Base-by-base conservation (phyloP, 2,329 filamentous ascomycete species). In the Verticillium longisporum region DNA sequence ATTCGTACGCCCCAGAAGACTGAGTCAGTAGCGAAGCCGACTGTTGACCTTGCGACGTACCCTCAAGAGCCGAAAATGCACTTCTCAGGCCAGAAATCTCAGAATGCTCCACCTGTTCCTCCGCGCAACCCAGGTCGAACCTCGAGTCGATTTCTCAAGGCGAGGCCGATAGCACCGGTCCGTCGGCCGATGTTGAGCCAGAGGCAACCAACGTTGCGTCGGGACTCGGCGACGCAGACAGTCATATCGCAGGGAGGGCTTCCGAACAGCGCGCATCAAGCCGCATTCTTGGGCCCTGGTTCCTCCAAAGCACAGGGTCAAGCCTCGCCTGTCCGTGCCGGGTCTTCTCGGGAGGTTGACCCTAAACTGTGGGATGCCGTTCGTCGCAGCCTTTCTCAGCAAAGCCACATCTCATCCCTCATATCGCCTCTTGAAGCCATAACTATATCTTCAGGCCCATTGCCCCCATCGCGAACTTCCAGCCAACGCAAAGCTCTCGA, bases 401-500 rank as follows among this genome's bases (percentile, higher is more conserved):
- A 66, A 21, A 62, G 62, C 11, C 65, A 60, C 18, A 53, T 65
- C 13, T 65, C 64, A 13, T 59, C 58, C 6, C 14, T 66, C 53
- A 58, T 56, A 15, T 65, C 63, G 9, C 59, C 63, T 6, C 59
- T 62, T 3, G 58, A 59, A 31, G 58, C 53, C 11, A 34, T 59
- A 9, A 38, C 45, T 13, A 18, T 59, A 21, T 60, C 61, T 11
- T 37, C 60, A 14, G 59, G 45, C 26, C 59, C 57, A 4, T 41
- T 56, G 13, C 62, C 59, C 7, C 61, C 61, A 11, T 79, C 80
- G n/a, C 75, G 76, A 57, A 76, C 74, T 36, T 76, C 77, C 33
- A 81, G 77, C 62, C 77, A 78, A 60, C 72, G 70, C 50, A 75
- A 72, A 61, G 74, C 73, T 7, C 63, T 84, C 13, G 72, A 77